Conservation (phyloP, 441 rosid species). For the Populus hybrid region DNA sequence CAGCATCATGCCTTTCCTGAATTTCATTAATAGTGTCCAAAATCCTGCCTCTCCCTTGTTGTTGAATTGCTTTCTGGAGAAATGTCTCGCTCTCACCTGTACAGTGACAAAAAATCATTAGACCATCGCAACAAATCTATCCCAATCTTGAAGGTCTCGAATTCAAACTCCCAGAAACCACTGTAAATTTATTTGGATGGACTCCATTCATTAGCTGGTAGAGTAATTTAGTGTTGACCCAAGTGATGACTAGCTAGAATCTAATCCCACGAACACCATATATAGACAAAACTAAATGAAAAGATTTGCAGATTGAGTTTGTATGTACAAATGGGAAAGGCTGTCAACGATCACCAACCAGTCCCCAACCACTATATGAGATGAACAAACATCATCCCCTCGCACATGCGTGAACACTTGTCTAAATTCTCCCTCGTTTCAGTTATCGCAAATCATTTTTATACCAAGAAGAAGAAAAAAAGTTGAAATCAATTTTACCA, state of each 20-base stretch:
- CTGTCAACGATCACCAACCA: not conserved
- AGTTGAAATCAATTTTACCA: no score
- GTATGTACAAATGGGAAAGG: not conserved
- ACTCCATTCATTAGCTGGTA: not conserved
- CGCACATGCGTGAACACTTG: not conserved
- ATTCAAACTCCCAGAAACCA: not conserved
- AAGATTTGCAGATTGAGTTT: not conserved
- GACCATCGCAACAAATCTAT: not conserved
- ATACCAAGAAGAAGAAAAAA: not conserved
- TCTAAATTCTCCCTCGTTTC: not conserved
- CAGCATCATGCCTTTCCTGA: conserved; percentile 89
- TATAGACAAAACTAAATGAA: not conserved
- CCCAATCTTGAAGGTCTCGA: not conserved
- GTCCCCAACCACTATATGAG: not conserved
- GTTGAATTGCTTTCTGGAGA: conserved; percentile 84
- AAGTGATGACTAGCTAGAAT: not conserved
- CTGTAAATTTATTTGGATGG: not conserved
- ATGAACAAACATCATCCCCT: not conserved
- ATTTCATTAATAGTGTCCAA: conserved; percentile 77
- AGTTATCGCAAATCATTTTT: not conserved
- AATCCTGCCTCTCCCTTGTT: conserved; percentile 69
- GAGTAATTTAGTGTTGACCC: not conserved
- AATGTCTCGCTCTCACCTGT: conserved; percentile 93
- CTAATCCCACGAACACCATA: not conserved
- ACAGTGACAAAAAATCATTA: not conserved